Conservation (phyloP, 345 rosid species). For the Arabidopsis thaliana region TAIR10.1 NC_003074.8:3462501-3463000, state of each 20-base stretch:
- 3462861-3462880: conserved; percentile 73
- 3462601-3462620: conserved; percentile 60
- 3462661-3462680: conserved; percentile 53
- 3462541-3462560: conserved; percentile 4
- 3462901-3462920: conserved; percentile 41
- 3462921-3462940: conserved; percentile 55
- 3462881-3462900: conserved; percentile 36
- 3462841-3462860: conserved; percentile 43
- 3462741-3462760: conserved; percentile 55
- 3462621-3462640: conserved; percentile 61
- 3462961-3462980: conserved; percentile 50
- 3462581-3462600: conserved; percentile 56
- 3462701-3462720: conserved; percentile 51
- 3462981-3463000: conserved; percentile 49
- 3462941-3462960: conserved; percentile 59
- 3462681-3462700: conserved; percentile 45
- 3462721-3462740: conserved; percentile 42
- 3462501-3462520: conserved; percentile 66
- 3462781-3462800: conserved; percentile 54
- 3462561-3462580: conserved; percentile 2
- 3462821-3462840: conserved; percentile 60
- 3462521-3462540: conserved; percentile 53
- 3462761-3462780: conserved; percentile 52
- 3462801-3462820: conserved; percentile 60
- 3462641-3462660: conserved; percentile 56